Evolutionary conservation across 768 basidiomycete species (phyloP), one percentile per base, ranked within the genome.

Genomic region (Boletus huronensis): DNA sequence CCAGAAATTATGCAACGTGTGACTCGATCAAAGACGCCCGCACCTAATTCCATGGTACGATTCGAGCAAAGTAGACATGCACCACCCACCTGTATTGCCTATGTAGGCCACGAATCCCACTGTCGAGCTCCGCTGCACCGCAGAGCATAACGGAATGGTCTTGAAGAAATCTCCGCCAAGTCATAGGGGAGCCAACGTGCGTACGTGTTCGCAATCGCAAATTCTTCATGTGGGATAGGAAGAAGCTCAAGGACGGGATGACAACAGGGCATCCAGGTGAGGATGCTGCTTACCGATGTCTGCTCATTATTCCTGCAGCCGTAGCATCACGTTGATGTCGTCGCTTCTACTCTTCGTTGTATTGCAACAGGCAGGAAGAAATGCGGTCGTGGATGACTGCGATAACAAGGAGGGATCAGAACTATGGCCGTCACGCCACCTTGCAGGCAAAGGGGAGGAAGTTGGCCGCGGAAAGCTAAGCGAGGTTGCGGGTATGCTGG

Each of bases 1-100:
- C 64, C 43, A 66, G 64, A 66, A 66, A 56, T 51, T 25, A 23
- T 40, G 50, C 64, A 66, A 66, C 67, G 67, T 69, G 65, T 53
- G 5, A 17, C 52, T 48, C 55, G 54, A 67, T 64, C 62, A 53
- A 43, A 35, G 38, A 42, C 45, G 42, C 17, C 38, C 52, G 61
- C 58, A 50, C 58, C 55, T 55, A 34, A 34, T 44, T 51, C 53
- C 51, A 43, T 50, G 39, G 42, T 35, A 43, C 42, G 45, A 51
- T 64, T 57, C 34, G 41, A 46, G 50, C 53, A 58, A 50, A 53
- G 34, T 54, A 38, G 49, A 42, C 62, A 67, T 55, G 66, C 66
- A 53, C 46, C 50, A 69, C 62, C 53, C 58, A 62, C 62, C 64
- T 56, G 62, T 25, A 58, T 28, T 53, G 51, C 52, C 60, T 42